Evolutionary conservation across 2,329 filamentous ascomycete species (phyloP).

Genomic region (Calonectria henricotiae): DNA sequence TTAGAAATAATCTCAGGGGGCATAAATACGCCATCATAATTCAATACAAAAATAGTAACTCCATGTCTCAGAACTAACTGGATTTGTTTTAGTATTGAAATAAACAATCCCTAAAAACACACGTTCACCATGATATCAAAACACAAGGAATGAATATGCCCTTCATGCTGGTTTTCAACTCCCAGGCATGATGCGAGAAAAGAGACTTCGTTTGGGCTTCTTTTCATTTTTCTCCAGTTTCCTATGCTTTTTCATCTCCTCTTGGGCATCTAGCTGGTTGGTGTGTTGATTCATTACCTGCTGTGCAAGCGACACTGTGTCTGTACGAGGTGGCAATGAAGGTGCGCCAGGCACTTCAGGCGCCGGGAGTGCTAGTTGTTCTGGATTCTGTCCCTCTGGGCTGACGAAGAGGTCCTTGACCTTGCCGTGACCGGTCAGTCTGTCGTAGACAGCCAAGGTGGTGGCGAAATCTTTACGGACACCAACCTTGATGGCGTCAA

Average conservation of each 20-base stretch:
- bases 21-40: too few relatives aligned
- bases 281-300: slow-evolving; percentile 19
- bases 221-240: slow-evolving; percentile 41
- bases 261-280: slow-evolving; percentile 7
- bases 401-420: slow-evolving; percentile 67
- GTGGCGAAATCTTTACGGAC: slow-evolving; percentile 69
- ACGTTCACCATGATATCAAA: background rate
- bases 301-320: slow-evolving; percentile 9
- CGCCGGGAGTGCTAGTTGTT: slow-evolving; percentile 1
- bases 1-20: too few relatives aligned
- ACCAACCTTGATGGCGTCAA: slow-evolving; percentile 70
- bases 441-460: slow-evolving; percentile 69
- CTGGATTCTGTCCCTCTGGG: background rate
- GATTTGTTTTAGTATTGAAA: background rate
- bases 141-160: too few relatives aligned
- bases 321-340: background rate
- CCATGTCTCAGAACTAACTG: too few relatives aligned
- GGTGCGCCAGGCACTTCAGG: background rate
- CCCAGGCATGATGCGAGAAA: slow-evolving; percentile 2
- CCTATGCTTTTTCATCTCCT: slow-evolving; percentile 19
- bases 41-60: too few relatives aligned
- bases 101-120: background rate
- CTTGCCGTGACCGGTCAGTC: slow-evolving; percentile 66
- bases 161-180: too few relatives aligned
- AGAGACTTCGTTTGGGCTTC: slow-evolving; percentile 14